Base-by-base conservation (phyloP, 352 stramenopile genomes). In the Phytophthora pistaciae region DNA sequence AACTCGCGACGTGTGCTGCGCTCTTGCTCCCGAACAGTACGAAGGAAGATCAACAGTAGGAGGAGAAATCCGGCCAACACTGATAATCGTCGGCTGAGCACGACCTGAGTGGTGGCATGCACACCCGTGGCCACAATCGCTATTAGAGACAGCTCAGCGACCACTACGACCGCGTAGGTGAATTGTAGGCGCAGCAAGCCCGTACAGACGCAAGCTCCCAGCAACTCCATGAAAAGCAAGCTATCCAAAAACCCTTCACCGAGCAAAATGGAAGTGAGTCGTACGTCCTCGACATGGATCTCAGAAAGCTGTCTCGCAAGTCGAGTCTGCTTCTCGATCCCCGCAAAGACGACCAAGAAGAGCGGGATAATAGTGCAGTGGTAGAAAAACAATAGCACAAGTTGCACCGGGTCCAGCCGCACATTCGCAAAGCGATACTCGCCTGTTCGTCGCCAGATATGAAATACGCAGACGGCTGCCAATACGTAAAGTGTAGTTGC, bases 181-280 rank as follows among this genome's bases (percentile, higher is more conserved):
- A 88, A 91, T 67, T 92, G 84, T 7, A 90, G 60, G 2, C 82
- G 78, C 23, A 90, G 53, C 42, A 90, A 52, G n/a, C 75, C 78
- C 2, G 79, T 77, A 8, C 74, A 82, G 11, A 85, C 56, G 14
- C 64, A 77, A 31, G 74, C 71, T 33, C 72, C 60, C 21, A 90
- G 25, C 14, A 89, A 67, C 49, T 87, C 58, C 5, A 87, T 75
- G 60, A 90, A 81, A 36, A 85, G 78, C 21, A 92, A 69, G 9
- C 57, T 59, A 29, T 85, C 76, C 36, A 87, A 33, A 60, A 83
- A 82, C 2, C 64, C 67, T 14, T 78, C 64, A 10, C 82, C 79
- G 1, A 91, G 61, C 2, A 88, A 36, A 1, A 70, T 33, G 1
- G 70, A 60, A 2, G 61, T 70, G 9, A 71, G 33, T 6, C 21